Conservation (phyloP, 208 protist species). For the Leptomonas pyrrhocoris region DNA sequence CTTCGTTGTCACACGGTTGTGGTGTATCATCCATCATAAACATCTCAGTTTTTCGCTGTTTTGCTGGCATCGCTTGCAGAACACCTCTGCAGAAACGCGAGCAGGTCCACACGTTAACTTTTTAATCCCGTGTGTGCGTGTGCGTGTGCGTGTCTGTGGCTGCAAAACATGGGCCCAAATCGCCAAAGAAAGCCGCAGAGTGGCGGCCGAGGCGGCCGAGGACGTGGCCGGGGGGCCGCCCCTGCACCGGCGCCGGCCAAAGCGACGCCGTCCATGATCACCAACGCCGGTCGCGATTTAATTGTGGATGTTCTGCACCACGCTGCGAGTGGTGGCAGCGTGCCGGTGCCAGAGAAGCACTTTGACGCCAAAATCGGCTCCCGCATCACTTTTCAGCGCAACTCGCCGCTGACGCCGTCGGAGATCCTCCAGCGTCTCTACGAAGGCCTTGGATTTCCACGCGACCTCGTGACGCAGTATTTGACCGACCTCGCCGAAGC, state of each 20-base stretch:
- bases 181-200: conserved; percentile 64
- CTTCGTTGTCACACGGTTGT: too few relatives aligned
- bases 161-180: conserved; percentile 74
- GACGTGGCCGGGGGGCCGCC: conserved; percentile 36
- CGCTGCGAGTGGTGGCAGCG: conserved; percentile 76
- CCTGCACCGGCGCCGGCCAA: conserved; percentile 21
- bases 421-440: conserved; percentile 78
- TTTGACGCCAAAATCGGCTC: conserved; percentile 69
- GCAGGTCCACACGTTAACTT: too few relatives aligned
- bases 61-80: too few relatives aligned
- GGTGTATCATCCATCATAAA: too few relatives aligned
- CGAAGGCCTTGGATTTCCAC: conserved; percentile 88
- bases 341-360: conserved; percentile 85
- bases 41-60: too few relatives aligned
- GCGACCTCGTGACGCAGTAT: conserved; percentile 80
- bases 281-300: conserved; percentile 69
- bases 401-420: conserved; percentile 66
- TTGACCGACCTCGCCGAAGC: conserved; percentile 67
- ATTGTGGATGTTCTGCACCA: conserved; percentile 91
- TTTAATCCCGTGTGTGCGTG: too few relatives aligned
- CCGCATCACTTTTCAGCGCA: conserved; percentile 81
- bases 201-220: conserved; percentile 32
- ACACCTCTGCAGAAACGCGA: too few relatives aligned
- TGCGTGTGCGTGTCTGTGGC: not conserved
- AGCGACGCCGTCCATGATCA: conserved; percentile 71